Conservation (phyloP, 1,139 yeast species). For the Nadsonia starkeyi-henricii region DNA sequence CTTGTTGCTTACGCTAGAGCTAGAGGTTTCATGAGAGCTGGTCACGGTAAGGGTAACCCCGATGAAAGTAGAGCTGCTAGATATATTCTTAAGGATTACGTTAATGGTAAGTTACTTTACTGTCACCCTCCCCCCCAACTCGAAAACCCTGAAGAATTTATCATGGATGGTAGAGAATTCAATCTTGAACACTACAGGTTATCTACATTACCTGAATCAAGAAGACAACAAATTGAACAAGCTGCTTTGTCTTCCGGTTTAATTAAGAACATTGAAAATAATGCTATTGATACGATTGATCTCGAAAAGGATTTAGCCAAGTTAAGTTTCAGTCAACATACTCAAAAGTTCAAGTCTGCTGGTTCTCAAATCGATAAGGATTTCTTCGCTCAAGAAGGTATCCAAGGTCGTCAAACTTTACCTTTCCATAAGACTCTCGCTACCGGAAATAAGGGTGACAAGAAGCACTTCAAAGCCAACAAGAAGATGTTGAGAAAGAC, state of each 20-base stretch:
- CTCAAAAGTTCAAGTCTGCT: conserved; percentile 14
- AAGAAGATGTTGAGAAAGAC: conserved; percentile 1
- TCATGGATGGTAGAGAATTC: conserved; percentile 33
- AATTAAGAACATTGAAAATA: conserved; percentile 6
- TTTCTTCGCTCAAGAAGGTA: conserved; percentile 3
- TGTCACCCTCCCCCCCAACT: conserved; percentile 72
- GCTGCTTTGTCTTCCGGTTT: conserved; percentile 24
- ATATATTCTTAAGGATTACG: conserved; percentile 85
- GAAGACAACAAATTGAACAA: conserved; percentile 53
- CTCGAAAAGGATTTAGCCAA: conserved; percentile 54
- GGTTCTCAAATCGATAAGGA: conserved; percentile 6
- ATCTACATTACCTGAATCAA: conserved; percentile 43
- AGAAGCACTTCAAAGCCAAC: conserved; percentile 7
- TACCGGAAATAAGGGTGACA: background rate
- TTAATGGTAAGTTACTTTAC: conserved; percentile 74
- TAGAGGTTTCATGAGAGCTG: conserved; percentile 86
- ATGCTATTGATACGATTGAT: conserved; percentile 41
- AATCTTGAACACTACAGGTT: conserved; percentile 61
- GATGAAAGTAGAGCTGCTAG: conserved; percentile 95
- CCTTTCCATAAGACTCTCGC: conserved; percentile 5
- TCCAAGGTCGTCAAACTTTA: conserved; percentile 1
- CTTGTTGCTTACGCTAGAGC: conserved; percentile 91
- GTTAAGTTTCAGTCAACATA: conserved; percentile 69
- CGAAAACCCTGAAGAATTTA: conserved; percentile 20
- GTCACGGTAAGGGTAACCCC: conserved; percentile 81